Conservation (phyloP, 1,284 basidiomycete genomes). For the Phellinidium pouzarii region DNA sequence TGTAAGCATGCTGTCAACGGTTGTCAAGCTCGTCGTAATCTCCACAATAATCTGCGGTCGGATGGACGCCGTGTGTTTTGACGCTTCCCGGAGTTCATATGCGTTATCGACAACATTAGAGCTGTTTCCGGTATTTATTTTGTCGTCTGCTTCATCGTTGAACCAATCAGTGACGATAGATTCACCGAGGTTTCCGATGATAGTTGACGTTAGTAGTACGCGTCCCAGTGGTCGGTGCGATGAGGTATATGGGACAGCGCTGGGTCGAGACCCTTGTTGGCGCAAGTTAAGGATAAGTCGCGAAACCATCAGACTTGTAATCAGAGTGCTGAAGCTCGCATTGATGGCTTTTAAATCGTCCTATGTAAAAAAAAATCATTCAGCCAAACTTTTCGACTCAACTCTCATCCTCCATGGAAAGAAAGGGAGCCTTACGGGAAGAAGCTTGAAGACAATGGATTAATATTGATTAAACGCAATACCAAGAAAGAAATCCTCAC, state of each 20-base stretch:
- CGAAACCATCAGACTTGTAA: slow-evolving; percentile 18
- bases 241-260: slow-evolving; percentile 6
- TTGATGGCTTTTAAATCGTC: slow-evolving; percentile 15
- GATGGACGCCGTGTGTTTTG: neutral
- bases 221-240: neutral
- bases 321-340: slow-evolving; percentile 17
- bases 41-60: slow-evolving; percentile 13
- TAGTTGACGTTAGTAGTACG: slow-evolving; percentile 7
- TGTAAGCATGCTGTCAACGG: slow-evolving; percentile 3
- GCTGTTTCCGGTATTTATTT: neutral
- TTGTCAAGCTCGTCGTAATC: slow-evolving; percentile 12
- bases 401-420: too few species aligned
- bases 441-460: too few species aligned
- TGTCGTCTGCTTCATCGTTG: slow-evolving; percentile 6
- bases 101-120: neutral
- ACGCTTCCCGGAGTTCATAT: slow-evolving; percentile 2
- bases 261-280: slow-evolving; percentile 9
- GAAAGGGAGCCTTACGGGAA: too few species aligned
- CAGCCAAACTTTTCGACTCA: too few species aligned
- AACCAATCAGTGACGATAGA: slow-evolving; percentile 12
- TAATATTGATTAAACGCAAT: too few species aligned
- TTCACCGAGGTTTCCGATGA: slow-evolving; percentile 15
- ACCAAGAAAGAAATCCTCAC: slow-evolving; percentile 2
- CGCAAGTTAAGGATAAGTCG: slow-evolving; percentile 16
- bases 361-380: neutral